Percentiles rank a stretch among this genome's conserved stretches.
Conservation (phyloP, 2,329 filamentous ascomycete species). For the Hypoxylon sp. region DNA sequence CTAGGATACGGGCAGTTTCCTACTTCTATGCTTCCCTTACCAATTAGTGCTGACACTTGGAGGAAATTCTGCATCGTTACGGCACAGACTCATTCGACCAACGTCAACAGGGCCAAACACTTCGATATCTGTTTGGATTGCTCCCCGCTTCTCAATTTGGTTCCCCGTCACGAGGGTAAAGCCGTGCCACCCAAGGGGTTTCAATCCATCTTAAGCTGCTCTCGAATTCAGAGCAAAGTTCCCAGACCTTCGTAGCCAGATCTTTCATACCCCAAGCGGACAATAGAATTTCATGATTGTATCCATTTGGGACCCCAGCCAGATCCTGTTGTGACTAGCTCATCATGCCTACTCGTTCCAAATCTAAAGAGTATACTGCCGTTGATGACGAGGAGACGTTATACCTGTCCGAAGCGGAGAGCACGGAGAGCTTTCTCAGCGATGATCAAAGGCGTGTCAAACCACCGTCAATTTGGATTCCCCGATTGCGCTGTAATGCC, state of each 20-base stretch:
- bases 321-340: neutral
- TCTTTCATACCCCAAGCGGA: neutral
- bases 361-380: constrained; percentile 8
- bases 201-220: constrained; percentile 5
- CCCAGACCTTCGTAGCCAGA: neutral
- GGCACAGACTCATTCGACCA: constrained; percentile 12
- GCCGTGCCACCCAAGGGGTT: neutral
- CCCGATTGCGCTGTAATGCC: constrained; percentile 4
- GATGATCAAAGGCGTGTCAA: neutral
- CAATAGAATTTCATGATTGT: neutral
- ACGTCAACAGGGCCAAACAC: neutral
- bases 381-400: constrained; percentile 15
- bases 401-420: constrained; percentile 13
- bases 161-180: constrained; percentile 1
- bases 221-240: neutral
- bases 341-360: constrained; percentile 4
- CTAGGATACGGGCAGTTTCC: neutral
- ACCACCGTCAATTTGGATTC: neutral
- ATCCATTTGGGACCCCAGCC: neutral
- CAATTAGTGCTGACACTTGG: constrained; percentile 10
- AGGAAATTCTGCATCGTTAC: constrained; percentile 12
- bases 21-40: neutral
- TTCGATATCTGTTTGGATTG: neutral
- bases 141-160: neutral
- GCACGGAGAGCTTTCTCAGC: constrained; percentile 3